phyloP scores from a whole-genome alignment of 768 basidiomycete genomes.

The Calocybe indica region DNA sequence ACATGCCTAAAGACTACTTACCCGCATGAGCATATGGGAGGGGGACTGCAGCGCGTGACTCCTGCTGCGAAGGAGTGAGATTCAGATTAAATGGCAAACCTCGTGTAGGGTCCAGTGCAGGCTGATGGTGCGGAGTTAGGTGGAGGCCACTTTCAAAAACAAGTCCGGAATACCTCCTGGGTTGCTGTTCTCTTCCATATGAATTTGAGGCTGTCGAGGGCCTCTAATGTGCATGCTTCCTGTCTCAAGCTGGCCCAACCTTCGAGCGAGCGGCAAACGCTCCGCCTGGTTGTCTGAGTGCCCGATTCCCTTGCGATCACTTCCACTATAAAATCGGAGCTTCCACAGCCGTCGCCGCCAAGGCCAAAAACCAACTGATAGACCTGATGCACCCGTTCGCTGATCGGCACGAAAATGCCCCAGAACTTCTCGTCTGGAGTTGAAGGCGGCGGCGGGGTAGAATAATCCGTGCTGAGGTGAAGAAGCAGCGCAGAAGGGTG shows the following conservation, averaged over 20 bases:
- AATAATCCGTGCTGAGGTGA: slow-evolving; percentile 65
- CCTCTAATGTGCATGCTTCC: slow-evolving; percentile 39
- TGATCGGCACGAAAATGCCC: slow-evolving; percentile 67
- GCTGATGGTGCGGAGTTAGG: slow-evolving; percentile 12
- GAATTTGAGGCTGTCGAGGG: slow-evolving; percentile 46
- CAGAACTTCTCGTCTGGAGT: slow-evolving; percentile 71
- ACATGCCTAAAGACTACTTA: slow-evolving; percentile 15
- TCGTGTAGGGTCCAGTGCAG: slow-evolving; percentile 53
- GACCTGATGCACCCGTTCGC: slow-evolving; percentile 53
- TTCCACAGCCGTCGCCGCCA: slow-evolving; percentile 44
- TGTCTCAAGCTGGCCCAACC: slow-evolving; percentile 43
- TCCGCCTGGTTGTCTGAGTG: slow-evolving; percentile 37
- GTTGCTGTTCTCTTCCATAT: slow-evolving; percentile 34
- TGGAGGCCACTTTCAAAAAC: too few relatives aligned
- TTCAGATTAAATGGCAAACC: slow-evolving; percentile 84
- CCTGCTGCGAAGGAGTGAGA: slow-evolving; percentile 77
- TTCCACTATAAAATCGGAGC: slow-evolving; percentile 46
- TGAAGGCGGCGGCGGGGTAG: slow-evolving; percentile 63
- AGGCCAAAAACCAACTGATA: slow-evolving; percentile 56
- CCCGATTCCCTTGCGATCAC: slow-evolving; percentile 51
- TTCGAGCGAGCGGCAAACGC: slow-evolving; percentile 56
- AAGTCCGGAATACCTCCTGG: slow-evolving; percentile 22
- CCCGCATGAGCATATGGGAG: slow-evolving; percentile 90
- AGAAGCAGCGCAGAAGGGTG: slow-evolving; percentile 67
- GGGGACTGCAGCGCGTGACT: slow-evolving; percentile 74